phyloP scores from a whole-genome alignment of 2,329 filamentous ascomycete genomes.

The Plenodomus lindquistii region DNA sequence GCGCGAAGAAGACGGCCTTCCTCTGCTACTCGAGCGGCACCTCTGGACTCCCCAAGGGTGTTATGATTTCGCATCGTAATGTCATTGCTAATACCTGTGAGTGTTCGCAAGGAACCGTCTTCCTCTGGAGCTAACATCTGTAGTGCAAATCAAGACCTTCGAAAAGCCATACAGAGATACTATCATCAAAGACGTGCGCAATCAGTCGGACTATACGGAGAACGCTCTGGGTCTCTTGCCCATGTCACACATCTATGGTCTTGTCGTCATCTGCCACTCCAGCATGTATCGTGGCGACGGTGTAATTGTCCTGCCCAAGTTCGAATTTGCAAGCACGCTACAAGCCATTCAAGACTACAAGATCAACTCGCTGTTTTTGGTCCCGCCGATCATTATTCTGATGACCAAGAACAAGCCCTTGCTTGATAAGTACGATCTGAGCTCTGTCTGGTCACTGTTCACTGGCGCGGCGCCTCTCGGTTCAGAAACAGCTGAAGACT shows the following conservation, averaged over 20 bases:
- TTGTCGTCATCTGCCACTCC: conserved; percentile 71
- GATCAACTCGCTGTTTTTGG: conserved; percentile 69
- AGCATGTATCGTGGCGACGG: conserved; percentile 73
- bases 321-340: conserved; percentile 70
- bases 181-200: conserved; percentile 35
- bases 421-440: conserved; percentile 71
- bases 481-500: conserved; percentile 68
- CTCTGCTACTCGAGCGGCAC: conserved; percentile 82
- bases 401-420: conserved; percentile 68
- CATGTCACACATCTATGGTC: conserved; percentile 79
- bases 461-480: conserved; percentile 80
- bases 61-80: conserved; percentile 80
- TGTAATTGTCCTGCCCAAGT: conserved; percentile 73
- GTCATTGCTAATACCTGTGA: conserved; percentile 71
- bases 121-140: conserved; percentile 3
- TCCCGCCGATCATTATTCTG: conserved; percentile 80
- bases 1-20: conserved; percentile 70
- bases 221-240: conserved; percentile 71
- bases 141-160: conserved; percentile 61
- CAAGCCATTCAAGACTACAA: conserved; percentile 68
- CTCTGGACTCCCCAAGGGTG: conserved; percentile 79
- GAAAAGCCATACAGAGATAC: conserved; percentile 53
- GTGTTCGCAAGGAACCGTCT: neutral
- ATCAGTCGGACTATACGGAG: conserved; percentile 53
- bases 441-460: conserved; percentile 66